A percentile compares a stretch with the other conserved stretches of the same genome.
phyloP scores from a whole-genome alignment of 2,329 filamentous ascomycete genomes.

The Bipolaris cookei region DNA sequence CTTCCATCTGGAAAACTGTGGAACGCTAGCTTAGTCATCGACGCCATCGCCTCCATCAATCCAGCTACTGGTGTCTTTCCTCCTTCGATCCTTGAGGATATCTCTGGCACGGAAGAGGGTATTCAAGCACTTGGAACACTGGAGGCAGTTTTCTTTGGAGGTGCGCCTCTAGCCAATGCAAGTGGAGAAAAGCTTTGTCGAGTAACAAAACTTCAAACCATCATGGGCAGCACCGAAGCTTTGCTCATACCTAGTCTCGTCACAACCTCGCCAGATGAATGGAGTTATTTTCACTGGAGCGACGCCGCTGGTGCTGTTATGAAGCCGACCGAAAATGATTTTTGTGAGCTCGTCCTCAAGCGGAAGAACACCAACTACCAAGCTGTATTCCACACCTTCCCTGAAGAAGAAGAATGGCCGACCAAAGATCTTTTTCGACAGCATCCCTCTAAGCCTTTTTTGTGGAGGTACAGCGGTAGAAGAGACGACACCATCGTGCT shows the following conservation, averaged over 20 bases:
- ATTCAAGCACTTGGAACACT: constrained; percentile 1
- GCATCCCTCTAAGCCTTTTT: constrained; percentile 22
- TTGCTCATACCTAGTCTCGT: background rate
- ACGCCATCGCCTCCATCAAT: constrained; percentile 1
- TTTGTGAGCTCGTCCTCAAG: constrained; percentile 6
- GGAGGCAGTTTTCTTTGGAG: constrained; percentile 5
- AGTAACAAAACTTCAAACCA: background rate
- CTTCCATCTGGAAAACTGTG: constrained; percentile 1
- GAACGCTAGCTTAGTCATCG: constrained; percentile 2
- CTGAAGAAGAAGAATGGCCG: constrained; percentile 7
- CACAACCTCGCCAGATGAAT: background rate
- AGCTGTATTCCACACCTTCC: constrained; percentile 5
- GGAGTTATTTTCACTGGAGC: constrained; percentile 4
- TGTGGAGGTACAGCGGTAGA: constrained; percentile 39
- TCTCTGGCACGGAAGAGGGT: background rate
- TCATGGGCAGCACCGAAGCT: constrained; percentile 9
- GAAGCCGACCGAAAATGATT: constrained; percentile 4
- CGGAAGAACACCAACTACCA: constrained; percentile 5
- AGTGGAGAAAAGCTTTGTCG: constrained; percentile 5
- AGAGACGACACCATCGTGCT: constrained; percentile 45
- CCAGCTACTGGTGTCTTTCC: constrained; percentile 2
- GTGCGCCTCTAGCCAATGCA: constrained; percentile 1
- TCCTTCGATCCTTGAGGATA: constrained; percentile 5
- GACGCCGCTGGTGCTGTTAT: background rate
- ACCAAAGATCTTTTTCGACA: constrained; percentile 25